Evolutionary conservation across 352 stramenopile genomes (phyloP).

Genomic region (Sclerospora graminicola): DNA sequence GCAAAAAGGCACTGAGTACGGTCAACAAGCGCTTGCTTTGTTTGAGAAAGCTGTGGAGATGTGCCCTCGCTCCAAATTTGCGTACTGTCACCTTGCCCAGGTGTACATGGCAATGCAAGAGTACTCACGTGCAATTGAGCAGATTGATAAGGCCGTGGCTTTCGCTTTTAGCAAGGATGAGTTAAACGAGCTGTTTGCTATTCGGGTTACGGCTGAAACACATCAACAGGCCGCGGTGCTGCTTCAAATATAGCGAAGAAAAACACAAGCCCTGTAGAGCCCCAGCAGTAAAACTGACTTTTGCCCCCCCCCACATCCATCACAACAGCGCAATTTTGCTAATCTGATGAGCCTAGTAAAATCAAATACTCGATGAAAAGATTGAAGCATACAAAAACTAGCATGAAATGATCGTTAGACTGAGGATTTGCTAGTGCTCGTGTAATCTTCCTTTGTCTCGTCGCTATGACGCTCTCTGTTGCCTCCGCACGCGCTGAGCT

Average conservation of each 20-base stretch:
- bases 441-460: constrained; percentile 1
- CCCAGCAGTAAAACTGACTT: constrained; percentile 15
- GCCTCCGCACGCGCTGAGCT: constrained; percentile 58
- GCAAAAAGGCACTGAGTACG: constrained; percentile 62
- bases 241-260: constrained; percentile 19
- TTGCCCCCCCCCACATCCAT: constrained; percentile 4
- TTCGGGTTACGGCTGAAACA: constrained; percentile 68
- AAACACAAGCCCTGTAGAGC: constrained; percentile 12
- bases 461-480: constrained; percentile 66
- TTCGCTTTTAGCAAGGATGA: constrained; percentile 70
- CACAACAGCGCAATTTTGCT: not conserved
- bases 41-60: constrained; percentile 73
- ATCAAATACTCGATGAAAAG: constrained; percentile 1
- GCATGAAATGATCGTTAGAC: not conserved
- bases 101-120: constrained; percentile 84
- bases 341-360: constrained; percentile 1
- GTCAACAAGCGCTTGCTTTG: constrained; percentile 52
- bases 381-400: not conserved
- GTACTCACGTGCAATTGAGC: constrained; percentile 64
- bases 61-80: constrained; percentile 76
- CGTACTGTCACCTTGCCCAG: constrained; percentile 72
- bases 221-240: constrained; percentile 60
- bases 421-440: not conserved
- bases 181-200: constrained; percentile 66
- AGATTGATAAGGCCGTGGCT: constrained; percentile 67